phyloP scores from a whole-genome alignment of 257 asterid genomes.

The Linaria vulgaris region DNA sequence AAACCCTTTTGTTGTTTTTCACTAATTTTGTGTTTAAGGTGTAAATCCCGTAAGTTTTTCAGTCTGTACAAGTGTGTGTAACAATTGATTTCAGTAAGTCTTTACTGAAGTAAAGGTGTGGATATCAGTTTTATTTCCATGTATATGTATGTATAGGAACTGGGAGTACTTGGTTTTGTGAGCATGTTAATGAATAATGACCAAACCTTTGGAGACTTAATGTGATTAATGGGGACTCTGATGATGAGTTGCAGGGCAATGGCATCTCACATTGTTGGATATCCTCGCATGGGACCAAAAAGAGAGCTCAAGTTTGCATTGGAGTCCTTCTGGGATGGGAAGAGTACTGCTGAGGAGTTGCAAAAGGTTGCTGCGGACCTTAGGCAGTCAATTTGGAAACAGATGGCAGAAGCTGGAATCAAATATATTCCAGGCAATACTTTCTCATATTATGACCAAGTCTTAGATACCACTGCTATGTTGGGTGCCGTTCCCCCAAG shows the following conservation, averaged over 20 bases:
- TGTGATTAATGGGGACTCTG: neutral
- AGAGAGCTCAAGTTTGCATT: constrained; percentile 79
- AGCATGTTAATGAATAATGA: neutral
- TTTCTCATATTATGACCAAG: constrained; percentile 81
- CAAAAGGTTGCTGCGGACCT: constrained; percentile 62
- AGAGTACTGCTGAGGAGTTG: constrained; percentile 65
- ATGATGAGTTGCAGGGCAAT: constrained; percentile 39
- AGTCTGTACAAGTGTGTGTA: too few species aligned
- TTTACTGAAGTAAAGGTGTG: too few species aligned
- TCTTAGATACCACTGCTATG: constrained; percentile 77
- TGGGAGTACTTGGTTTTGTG: neutral
- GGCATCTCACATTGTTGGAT: constrained; percentile 83
- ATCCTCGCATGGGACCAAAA: constrained; percentile 61
- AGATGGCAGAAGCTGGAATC: constrained; percentile 79
- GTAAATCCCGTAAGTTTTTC: too few species aligned
- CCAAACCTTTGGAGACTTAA: neutral
- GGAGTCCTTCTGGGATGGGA: constrained; percentile 85
- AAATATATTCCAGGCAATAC: constrained; percentile 86
- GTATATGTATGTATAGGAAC: too few species aligned
- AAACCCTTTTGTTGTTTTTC: too few species aligned
- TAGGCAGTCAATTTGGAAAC: constrained; percentile 70
- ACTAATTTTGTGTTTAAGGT: too few species aligned
- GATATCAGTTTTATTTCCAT: too few species aligned
- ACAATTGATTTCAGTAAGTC: too few species aligned
- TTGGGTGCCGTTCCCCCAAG: constrained; percentile 82